Evolutionary conservation across 1,284 basidiomycete species (phyloP), one percentile per base, ranked within the genome.

Genomic region (Pyrrhoderma noxium): DNA sequence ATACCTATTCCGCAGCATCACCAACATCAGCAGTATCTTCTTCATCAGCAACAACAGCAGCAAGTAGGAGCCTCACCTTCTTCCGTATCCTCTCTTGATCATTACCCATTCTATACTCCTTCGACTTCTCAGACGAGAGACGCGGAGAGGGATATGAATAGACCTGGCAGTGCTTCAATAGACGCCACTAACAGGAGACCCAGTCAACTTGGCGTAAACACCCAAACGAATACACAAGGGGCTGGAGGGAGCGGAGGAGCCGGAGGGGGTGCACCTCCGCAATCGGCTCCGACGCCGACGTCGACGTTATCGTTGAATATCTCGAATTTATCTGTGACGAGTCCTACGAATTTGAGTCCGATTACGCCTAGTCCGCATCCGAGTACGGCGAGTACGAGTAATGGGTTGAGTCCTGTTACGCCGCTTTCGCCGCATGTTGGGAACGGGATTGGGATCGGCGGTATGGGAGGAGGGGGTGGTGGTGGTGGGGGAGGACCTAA

Each of bases 291-390:
- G 40, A 44, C 42, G 34, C 41, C n/a, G 16, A 61, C 60, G 38
- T 58, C 67, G 57, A 49, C 65, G 0, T 71, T 85, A 49, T 77
- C 80, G n/a, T 76, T 86, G 63, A 86, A 85, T 62, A 69, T 86
- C 52, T 78, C 77, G 16, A 16, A 40, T 81, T 82, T 39, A 75
- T 80, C 59, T 74, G 71, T 40, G 72, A 74, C 3, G 70, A 71
- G 9, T 66, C 38, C 16, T 5, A 40, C 38, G 21, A 40, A 22
- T 8, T n/a, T 40, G 16, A 40, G 38, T 40, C 73, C 9, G 65
- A 69, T 52, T 65, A 70, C 21, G 64, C 68, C 51, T 62, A 62
- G 21, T 57, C 62, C 40, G 58, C 65, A 34, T 60, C 65, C 50
- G 63, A 62, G 42, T 48, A 56, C 56, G 1, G 55, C 53, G 2